Percentiles rank a stretch among this genome's conserved stretches.
phyloP scores from a whole-genome alignment of 2,329 filamentous ascomycete genomes.

The Scleromitrula shiraiana region DNA sequence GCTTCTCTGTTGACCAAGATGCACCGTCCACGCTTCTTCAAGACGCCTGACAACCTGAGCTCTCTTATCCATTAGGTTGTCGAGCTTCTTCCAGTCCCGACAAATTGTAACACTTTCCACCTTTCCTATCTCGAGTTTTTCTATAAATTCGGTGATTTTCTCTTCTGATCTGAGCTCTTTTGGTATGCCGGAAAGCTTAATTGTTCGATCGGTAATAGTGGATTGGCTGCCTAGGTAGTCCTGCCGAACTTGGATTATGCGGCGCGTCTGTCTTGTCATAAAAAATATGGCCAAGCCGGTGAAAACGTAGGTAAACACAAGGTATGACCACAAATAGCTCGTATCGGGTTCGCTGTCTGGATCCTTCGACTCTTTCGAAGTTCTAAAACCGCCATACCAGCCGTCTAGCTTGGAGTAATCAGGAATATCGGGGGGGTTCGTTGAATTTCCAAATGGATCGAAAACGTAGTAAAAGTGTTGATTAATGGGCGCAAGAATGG shows the following conservation, averaged over 20 bases:
- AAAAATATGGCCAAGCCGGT: conserved; percentile 74
- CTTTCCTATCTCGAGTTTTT: conserved; percentile 79
- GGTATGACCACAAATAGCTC: conserved; percentile 80
- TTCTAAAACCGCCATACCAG: conserved; percentile 1
- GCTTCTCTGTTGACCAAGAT: conserved; percentile 45
- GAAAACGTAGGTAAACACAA: conserved; percentile 92
- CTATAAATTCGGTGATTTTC: conserved; percentile 77
- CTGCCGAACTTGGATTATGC: conserved; percentile 78
- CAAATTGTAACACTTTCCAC: conserved; percentile 85
- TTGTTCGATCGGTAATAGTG: conserved; percentile 92
- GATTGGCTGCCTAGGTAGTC: conserved; percentile 88
- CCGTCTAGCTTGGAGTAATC: conserved; percentile 2
- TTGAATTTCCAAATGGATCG: conserved; percentile 12
- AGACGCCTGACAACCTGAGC: conserved; percentile 59
- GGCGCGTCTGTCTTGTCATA: conserved; percentile 73
- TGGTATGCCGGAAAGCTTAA: conserved; percentile 85
- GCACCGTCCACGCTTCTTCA: conserved; percentile 75
- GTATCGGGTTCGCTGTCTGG: conserved; percentile 14
- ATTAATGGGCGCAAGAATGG: conserved; percentile 82
- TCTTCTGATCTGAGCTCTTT: conserved; percentile 68
- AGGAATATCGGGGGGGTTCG: conserved; percentile 27
- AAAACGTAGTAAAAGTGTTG: conserved; percentile 45
- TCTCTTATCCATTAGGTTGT: conserved; percentile 63
- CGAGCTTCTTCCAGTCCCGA: conserved; percentile 76
- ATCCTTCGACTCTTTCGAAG: background rate